Evolutionary conservation across 176 grass and related monocot genomes (phyloP).

Genomic region (Musa itinerans): DNA sequence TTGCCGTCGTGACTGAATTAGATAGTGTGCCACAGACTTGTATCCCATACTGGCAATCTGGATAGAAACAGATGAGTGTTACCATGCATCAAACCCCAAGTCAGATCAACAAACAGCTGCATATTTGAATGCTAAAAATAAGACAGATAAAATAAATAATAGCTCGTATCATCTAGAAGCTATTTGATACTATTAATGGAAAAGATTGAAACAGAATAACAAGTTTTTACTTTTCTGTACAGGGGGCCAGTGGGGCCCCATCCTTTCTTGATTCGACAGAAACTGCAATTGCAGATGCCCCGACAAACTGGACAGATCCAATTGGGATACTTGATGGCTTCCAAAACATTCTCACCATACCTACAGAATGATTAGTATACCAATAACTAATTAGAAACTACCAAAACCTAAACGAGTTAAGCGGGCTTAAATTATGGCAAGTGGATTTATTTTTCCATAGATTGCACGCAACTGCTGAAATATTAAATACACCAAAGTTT

Average conservation of each 20-base stretch:
- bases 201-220: background rate
- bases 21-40: conserved; percentile 88
- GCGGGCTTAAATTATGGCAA: background rate
- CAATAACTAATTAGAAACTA: background rate
- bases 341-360: conserved; percentile 92
- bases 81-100: background rate
- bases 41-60: conserved; percentile 58
- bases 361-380: conserved; percentile 23
- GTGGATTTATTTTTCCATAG: background rate
- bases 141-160: background rate
- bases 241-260: conserved; percentile 61
- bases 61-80: background rate
- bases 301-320: conserved; percentile 87
- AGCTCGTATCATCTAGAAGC: background rate
- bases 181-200: background rate
- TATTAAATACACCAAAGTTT: no score
- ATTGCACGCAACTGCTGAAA: background rate
- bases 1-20: conserved; percentile 51
- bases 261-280: conserved; percentile 87
- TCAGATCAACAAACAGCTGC: background rate
- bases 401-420: background rate
- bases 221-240: conserved; percentile 58
- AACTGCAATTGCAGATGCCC: conserved; percentile 89
- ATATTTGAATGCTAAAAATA: background rate
- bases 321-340: conserved; percentile 57